Conservation (phyloP, 805 yeast genomes). For the Wickerhamomyces bisporus region DNA sequence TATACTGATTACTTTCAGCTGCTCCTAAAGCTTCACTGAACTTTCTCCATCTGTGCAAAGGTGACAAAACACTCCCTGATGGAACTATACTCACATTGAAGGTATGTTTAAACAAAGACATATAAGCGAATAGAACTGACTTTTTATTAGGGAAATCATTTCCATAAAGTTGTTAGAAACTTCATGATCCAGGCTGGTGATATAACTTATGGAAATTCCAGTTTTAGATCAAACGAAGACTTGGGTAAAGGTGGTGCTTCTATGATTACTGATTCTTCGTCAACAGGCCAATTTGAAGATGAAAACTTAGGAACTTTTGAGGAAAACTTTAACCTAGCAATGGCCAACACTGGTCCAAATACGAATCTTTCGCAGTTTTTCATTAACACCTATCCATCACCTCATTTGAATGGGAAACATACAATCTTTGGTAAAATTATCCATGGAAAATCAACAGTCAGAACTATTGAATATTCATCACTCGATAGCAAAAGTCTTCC, state of each 20-base stretch:
- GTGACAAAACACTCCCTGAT: slow-evolving; percentile 23
- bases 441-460: slow-evolving; percentile 62
- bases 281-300: slow-evolving; percentile 41
- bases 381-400: slow-evolving; percentile 61
- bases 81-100: slow-evolving; percentile 31
- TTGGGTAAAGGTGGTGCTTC: too few relatives aligned
- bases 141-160: slow-evolving; percentile 34
- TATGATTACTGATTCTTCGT: slow-evolving; percentile 27
- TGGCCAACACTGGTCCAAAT: slow-evolving; percentile 55
- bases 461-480: slow-evolving; percentile 53
- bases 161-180: slow-evolving; percentile 62
- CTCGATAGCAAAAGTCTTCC: slow-evolving; percentile 42
- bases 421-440: slow-evolving; percentile 70
- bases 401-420: slow-evolving; percentile 73
- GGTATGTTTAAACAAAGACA: background rate
- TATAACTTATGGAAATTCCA: too few relatives aligned
- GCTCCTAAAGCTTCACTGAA: slow-evolving; percentile 58
- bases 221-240: too few relatives aligned
- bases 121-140: background rate
- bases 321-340: slow-evolving; percentile 47
- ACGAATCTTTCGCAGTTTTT: slow-evolving; percentile 67
- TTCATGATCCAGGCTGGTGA: slow-evolving; percentile 74
- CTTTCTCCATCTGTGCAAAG: slow-evolving; percentile 42
- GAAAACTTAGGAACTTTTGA: slow-evolving; percentile 48
- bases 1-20: slow-evolving; percentile 8